phyloP scores from a whole-genome alignment of 2,329 filamentous ascomycete species.

The Paraphoma chrysanthemicola region DNA sequence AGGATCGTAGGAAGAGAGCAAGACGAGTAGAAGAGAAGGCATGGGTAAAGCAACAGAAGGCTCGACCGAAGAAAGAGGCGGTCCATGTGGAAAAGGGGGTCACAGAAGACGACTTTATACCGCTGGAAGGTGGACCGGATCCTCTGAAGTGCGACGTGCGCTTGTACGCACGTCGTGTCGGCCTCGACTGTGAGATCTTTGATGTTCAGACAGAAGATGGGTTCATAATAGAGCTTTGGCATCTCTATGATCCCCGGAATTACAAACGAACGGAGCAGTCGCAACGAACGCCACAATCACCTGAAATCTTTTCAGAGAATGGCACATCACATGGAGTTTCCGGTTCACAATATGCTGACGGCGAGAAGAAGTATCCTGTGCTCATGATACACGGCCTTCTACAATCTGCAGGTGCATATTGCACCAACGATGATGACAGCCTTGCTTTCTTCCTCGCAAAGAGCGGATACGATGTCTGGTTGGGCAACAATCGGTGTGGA shows the following conservation, averaged over 20 bases:
- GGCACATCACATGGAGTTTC: slow-evolving; percentile 20
- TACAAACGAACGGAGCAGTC: slow-evolving; percentile 62
- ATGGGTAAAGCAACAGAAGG: slow-evolving; percentile 63
- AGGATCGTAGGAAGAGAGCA: slow-evolving; percentile 64
- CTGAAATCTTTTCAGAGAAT: slow-evolving; percentile 65
- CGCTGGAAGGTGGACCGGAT: slow-evolving; percentile 82
- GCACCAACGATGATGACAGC: slow-evolving; percentile 86
- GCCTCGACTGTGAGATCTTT: slow-evolving; percentile 82
- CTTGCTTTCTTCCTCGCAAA: slow-evolving; percentile 93
- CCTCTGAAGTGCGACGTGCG: slow-evolving; percentile 77
- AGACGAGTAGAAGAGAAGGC: slow-evolving; percentile 65
- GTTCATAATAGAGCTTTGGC: slow-evolving; percentile 88
- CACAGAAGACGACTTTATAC: slow-evolving; percentile 66
- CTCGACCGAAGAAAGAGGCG: slow-evolving; percentile 43
- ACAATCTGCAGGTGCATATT: slow-evolving; percentile 88
- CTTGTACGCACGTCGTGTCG: slow-evolving; percentile 88
- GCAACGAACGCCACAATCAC: slow-evolving; percentile 62
- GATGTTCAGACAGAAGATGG: slow-evolving; percentile 92
- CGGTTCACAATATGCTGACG: slow-evolving; percentile 36
- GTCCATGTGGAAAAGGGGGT: slow-evolving; percentile 48
- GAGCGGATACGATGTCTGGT: slow-evolving; percentile 91
- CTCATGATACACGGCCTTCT: slow-evolving; percentile 87
- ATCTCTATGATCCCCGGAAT: slow-evolving; percentile 84
- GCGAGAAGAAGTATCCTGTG: slow-evolving; percentile 76
- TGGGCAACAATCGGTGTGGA: slow-evolving; percentile 92